Evolutionary conservation across 257 asterid species (phyloP), one percentile per base, ranked within the genome.

Genomic region (Coffea canephora): DNA sequence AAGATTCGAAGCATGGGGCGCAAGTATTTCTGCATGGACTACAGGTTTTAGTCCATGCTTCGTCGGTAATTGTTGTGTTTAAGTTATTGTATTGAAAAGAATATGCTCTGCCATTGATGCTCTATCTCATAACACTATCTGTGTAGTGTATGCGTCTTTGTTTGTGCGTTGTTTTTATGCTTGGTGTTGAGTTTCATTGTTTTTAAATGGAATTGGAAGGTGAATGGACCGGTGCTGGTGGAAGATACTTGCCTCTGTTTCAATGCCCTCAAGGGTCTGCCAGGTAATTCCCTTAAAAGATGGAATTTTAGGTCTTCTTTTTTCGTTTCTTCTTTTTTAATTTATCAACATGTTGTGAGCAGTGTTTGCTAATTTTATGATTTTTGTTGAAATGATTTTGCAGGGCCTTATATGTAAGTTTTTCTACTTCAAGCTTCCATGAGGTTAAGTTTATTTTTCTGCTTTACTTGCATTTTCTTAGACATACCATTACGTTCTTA

Each of bases 361-460:
- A 55, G 18, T 71, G 27, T 54, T 72, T 73, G 49, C 78, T 87
- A 54, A 87, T 86, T 77, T 46, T 67, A 64, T 65, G 8, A 72
- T 19, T 25, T 66, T 49, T 65, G 5, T 27, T 45, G 46, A 41
- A 49, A 23, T 34, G 15, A 54, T 83, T 79, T 91, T 86, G 91
- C 95, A 94, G 98, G 98, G 86, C 98, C 98, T 64, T 94, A 91
- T 92, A 84, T 95, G 98, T 95, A 95, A 95, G 98, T 93, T 78
- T 74, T 6, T 71, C 67, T 14, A 23, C 45, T 74, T 76, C 73
- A 15, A 71, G 74, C 77, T 75, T 80, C 45, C 45, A 19, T 75
- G 69, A 82, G 91, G 91, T 85, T 84, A 78, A 50, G 69, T 83
- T 80, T 74, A 41, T 36, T 57, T 76, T 39, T 69, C 25, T 64